Conservation (phyloP, 306 rosid species). For the Cucurbita ficifolia region DNA sequence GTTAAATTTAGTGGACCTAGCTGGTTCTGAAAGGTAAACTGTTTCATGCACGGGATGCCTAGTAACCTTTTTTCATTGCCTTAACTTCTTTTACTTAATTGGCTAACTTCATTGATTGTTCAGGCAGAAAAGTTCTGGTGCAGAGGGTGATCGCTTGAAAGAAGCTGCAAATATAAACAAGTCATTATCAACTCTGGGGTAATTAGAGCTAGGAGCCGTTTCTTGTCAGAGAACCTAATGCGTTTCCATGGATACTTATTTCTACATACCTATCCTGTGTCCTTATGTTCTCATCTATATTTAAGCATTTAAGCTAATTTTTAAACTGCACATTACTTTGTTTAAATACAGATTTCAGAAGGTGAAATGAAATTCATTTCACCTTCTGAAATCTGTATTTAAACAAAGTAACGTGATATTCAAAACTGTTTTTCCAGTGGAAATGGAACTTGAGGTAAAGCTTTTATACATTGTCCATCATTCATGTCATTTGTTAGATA, state of each 20-base stretch:
- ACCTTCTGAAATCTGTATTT: neutral
- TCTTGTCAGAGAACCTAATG: slow-evolving; percentile 3
- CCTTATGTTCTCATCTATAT: neutral
- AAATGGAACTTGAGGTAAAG: neutral
- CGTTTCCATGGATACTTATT: neutral
- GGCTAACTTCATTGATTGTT: slow-evolving; percentile 17
- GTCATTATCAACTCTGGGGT: slow-evolving; percentile 94
- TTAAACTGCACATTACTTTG: neutral
- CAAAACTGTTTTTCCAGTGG: neutral
- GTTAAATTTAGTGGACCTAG: slow-evolving; percentile 85
- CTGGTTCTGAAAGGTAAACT: slow-evolving; percentile 89
- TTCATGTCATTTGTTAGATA: neutral
- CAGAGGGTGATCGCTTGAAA: slow-evolving; percentile 85
- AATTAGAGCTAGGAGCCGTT: slow-evolving; percentile 12
- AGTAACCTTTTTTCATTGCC: neutral
- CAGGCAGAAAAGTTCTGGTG: slow-evolving; percentile 96
- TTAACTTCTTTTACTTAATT: neutral
- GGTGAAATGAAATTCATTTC: neutral
- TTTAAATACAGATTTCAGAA: too few relatives aligned
- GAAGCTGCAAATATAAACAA: slow-evolving; percentile 95
- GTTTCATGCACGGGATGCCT: neutral
- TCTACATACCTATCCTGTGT: neutral
- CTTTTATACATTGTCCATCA: neutral
- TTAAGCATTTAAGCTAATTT: neutral
- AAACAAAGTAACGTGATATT: neutral